phyloP scores from a whole-genome alignment of 768 basidiomycete species.

The Suillus cothurnatus region DNA sequence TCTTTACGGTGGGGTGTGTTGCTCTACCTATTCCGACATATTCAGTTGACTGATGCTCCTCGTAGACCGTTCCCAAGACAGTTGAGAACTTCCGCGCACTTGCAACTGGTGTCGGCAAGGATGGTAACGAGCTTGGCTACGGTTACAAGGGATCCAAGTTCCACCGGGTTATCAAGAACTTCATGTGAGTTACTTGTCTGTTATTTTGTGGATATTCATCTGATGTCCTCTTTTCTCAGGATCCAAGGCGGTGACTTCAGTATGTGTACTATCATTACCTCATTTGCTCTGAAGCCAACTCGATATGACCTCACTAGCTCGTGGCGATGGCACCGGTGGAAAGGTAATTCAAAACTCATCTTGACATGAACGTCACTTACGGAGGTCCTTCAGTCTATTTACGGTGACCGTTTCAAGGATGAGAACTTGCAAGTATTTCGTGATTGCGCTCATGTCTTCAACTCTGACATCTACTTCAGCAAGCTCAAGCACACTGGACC shows the following conservation, averaged over 20 bases:
- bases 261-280: constrained; percentile 41
- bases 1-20: constrained; percentile 82
- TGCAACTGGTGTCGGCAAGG: constrained; percentile 78
- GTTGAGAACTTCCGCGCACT: constrained; percentile 97
- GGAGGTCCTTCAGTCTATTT: constrained; percentile 66
- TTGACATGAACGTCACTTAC: neutral
- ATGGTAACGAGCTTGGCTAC: constrained; percentile 65
- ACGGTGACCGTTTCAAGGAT: constrained; percentile 87
- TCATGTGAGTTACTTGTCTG: constrained; percentile 60
- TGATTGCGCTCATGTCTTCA: neutral
- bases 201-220: neutral
- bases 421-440: constrained; percentile 82
- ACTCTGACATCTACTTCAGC: constrained; percentile 44
- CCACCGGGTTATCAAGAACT: constrained; percentile 94
- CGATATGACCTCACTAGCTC: constrained; percentile 47
- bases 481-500: constrained; percentile 93
- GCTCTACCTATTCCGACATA: neutral
- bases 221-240: constrained; percentile 43
- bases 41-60: neutral
- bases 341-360: constrained; percentile 51
- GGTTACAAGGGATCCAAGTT: constrained; percentile 97
- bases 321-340: constrained; percentile 88
- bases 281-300: constrained; percentile 19
- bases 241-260: constrained; percentile 99
- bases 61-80: constrained; percentile 91